Base-by-base conservation (phyloP, 1,284 basidiomycete species). In the Leucoagaricus sp. region DNA sequence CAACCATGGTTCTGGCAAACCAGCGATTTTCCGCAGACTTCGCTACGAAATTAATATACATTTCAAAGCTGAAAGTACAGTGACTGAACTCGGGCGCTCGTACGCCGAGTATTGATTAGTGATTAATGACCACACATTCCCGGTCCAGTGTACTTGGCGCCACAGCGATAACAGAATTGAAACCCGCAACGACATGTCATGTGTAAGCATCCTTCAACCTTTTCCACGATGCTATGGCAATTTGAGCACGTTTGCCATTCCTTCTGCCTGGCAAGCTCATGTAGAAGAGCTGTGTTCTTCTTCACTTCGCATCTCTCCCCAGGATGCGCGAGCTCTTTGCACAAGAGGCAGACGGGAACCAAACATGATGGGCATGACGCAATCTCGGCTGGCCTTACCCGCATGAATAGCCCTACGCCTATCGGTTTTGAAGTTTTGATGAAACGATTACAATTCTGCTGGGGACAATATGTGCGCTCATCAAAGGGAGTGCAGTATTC, bases 121-220 rank as follows among this genome's bases (percentile, higher is more conserved):
- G 3, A 36, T 48, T 38, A 55, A 36, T 55, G 53, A 2, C 53
- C 53, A 26, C 53, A 55, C 38, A 55, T 55, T 4, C 53, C 46
- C 12, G 46, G 53, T 2, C 53, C 53, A 44, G 28, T 42, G 29
- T 44, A 49, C 38, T 49, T 49, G 1, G 25, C 46, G 23, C 64
- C 65, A 49, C 65, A 66, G 2, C 21, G 38, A 59, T 67, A 66
- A 47, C 66, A 67, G 49, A 66, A 67, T 48, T 65, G 54, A 13
- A 51, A 38, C 4, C 55, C 55, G 45, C 66, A 66, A 12, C 56
- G 56, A 54, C 66, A 66, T 0, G 54, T 57, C 47, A 66, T 65
- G 55, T 67, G 66, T 49, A 58, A 38, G 40, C 66, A 67, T 17
- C 66, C 66, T 10, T 57, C 49, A 1, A 57, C 61, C 46, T 52